Base-by-base conservation (phyloP, 2,329 filamentous ascomycete species). In the Hymenoscyphus fraxineus region DNA sequence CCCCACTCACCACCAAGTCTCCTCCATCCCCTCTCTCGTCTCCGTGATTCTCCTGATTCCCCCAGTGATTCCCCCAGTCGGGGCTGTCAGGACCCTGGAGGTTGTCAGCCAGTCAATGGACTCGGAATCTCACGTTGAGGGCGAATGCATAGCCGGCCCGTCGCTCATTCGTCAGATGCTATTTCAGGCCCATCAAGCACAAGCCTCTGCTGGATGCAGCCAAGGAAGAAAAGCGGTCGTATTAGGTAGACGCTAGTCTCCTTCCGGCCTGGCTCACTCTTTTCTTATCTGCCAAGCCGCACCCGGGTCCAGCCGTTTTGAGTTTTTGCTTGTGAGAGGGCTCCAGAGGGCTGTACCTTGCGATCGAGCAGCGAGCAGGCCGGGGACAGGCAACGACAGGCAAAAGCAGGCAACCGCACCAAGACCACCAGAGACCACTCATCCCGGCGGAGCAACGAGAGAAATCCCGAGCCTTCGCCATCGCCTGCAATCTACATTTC, bases 251-350 rank as follows among this genome's bases (percentile, higher is more conserved):
- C 9, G 22, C 47, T 54, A 54, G 47, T 10, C 19, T 10, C 10
- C n/a, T 22, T 22, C n/a, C 9, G n/a, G 7, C 22, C 22, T 22
- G 27, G 44, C 22, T 10, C 4, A 51, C 44, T 22, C 19, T 54
- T 54, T 54, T 54, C 47, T 54, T 54, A 54, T 54, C 47, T 54
- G 47, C 47, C 47, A 54, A 54, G 47, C 5, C 44, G 44, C 44
- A 51, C 16, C 44, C 7, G 19, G 9, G n/a, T 3, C 47, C 22
- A 22, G 47, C 47, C 47, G 22, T 54, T 54, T 51, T 22, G 44
- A 19, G n/a, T 51, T 22, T 22, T 19, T 54, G 47, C 41, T 44
- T 19, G 7, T 19, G 19, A 54, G 47, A 35, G 44, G 44, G 44
- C 3, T 19, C n/a, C n/a, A 47, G 44, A 47, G 16, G 44, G 44